A percentile compares a stretch with the other conserved stretches of the same genome.
Conservation (phyloP, 2,329 filamentous ascomycete genomes). For the Myriosclerotinia duriaeana region DNA sequence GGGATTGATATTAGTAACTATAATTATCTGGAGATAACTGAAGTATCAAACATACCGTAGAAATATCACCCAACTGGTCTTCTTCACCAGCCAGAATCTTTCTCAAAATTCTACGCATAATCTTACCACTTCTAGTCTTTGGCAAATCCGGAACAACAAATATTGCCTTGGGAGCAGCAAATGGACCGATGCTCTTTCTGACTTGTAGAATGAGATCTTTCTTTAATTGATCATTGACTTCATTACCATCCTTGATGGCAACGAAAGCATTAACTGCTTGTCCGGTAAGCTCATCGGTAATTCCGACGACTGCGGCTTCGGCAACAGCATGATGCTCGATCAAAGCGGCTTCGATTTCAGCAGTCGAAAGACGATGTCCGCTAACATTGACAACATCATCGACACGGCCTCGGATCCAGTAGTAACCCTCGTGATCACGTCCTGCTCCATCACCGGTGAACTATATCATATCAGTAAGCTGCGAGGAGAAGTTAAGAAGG, state of each 20-base stretch:
- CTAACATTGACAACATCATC: conserved; percentile 99
- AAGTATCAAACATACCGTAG: conserved; percentile 59
- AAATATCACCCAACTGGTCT: conserved; percentile 90
- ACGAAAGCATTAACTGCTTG: conserved; percentile 98
- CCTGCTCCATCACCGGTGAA: conserved; percentile 93
- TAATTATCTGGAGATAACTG: conserved; percentile 23
- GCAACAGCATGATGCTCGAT: conserved; percentile 88
- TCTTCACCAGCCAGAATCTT: conserved; percentile 98
- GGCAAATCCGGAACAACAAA: conserved; percentile 90
- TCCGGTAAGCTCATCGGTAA: conserved; percentile 89
- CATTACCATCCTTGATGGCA: conserved; percentile 80
- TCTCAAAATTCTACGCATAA: conserved; percentile 93
- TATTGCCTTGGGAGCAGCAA: conserved; percentile 92
- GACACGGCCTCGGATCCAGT: conserved; percentile 98
- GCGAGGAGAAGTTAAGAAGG: neutral
- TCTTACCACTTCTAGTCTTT: conserved; percentile 97
- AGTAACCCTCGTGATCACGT: conserved; percentile 96
- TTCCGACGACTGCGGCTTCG: conserved; percentile 92
- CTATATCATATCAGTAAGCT: conserved; percentile 44
- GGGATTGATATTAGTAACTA: conserved; percentile 25
- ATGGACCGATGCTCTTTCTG: conserved; percentile 94
- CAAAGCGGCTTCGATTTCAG: conserved; percentile 95
- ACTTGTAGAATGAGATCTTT: conserved; percentile 95
- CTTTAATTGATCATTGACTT: conserved; percentile 73
- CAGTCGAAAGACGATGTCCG: conserved; percentile 92